These are phyloP conservation scores for Ustilago esculenta DNA, from an alignment of 1,284 basidiomycete species.

Conservation along the genomic window DNA sequence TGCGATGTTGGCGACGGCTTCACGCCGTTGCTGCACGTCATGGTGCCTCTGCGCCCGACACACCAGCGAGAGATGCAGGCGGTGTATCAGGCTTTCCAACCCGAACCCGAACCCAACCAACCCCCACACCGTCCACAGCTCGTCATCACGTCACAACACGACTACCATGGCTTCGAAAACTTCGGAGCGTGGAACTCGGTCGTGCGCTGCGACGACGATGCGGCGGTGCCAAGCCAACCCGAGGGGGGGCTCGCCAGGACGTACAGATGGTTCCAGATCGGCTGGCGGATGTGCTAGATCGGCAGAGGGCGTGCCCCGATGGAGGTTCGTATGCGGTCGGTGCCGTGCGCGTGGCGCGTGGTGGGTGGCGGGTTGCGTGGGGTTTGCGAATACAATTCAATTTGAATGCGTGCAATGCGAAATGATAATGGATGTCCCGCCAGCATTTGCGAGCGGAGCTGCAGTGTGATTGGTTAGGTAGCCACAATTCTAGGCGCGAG, in stretches of 20 bases:
- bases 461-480: too few species aligned
- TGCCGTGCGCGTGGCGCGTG: too few species aligned
- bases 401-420: too few species aligned
- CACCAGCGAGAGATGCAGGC: constrained; percentile 53
- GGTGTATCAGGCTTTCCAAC: constrained; percentile 49
- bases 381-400: too few species aligned
- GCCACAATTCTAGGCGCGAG: too few species aligned
- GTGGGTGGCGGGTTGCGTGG: too few species aligned
- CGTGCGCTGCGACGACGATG: constrained; percentile 8
- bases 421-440: too few species aligned
- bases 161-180: constrained; percentile 50
- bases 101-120: too few species aligned
- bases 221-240: constrained; percentile 7
- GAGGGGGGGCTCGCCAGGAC: constrained; percentile 30
- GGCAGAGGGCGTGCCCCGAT: too few species aligned
- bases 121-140: constrained; percentile 3
- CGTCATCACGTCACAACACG: constrained; percentile 22
- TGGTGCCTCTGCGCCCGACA: constrained; percentile 53
- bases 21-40: constrained; percentile 46
- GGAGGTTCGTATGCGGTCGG: too few species aligned
- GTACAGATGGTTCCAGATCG: constrained; percentile 40
- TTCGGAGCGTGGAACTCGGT: constrained; percentile 47
- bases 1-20: background rate
- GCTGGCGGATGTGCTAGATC: constrained; percentile 12
- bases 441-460: too few species aligned